Evolutionary conservation across 2,329 filamentous ascomycete species (phyloP), one percentile per base, ranked within the genome.

Genomic region (Knoxdaviesia proteae): DNA sequence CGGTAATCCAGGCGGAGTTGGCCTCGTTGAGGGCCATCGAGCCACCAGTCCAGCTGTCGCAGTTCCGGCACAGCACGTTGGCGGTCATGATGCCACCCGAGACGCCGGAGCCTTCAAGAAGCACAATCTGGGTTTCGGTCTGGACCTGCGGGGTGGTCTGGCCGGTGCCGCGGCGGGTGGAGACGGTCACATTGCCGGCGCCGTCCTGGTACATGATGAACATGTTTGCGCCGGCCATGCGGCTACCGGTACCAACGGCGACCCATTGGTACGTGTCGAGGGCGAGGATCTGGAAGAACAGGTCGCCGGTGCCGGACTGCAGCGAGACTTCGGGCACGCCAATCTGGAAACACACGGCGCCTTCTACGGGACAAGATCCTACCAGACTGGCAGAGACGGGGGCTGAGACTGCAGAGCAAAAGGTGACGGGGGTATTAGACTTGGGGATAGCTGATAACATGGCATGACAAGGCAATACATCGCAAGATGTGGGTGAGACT

Each of bases 151-250:
- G 76, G 58, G 61, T 55, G 34, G 53, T 47, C 48, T 77, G 61
- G 6, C 62, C 62, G 0, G 50, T 57, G 32, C 66, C 70, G 3
- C 54, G 50, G 29, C 76, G 68, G 1, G 73, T 64, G 47, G 73
- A 77, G 42, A 79, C 52, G 1, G 75, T 80, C 30, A 79, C 62
- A 51, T 78, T 77, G 47, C 68, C 67, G 4, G 50, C 48, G 45
- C 71, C 70, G 48, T 74, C 63, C 39, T 68, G 57, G 54, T 80
- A 80, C 49, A 78, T 61, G 51, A 80, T 48, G 52, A 80, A 77
- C 45, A 79, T 75, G 52, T 74, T 68, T 41, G 74, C 55, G 33
- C 64, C 68, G 9, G 53, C 36, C 75, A 80, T 80, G 37, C 48
- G 46, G 0, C 51, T 49, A 39, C 75, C 75, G 33, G 69, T 70